Conservation (phyloP, 495 filamentous ascomycete genomes). For the Aspergillus carlsbadensis region DNA sequence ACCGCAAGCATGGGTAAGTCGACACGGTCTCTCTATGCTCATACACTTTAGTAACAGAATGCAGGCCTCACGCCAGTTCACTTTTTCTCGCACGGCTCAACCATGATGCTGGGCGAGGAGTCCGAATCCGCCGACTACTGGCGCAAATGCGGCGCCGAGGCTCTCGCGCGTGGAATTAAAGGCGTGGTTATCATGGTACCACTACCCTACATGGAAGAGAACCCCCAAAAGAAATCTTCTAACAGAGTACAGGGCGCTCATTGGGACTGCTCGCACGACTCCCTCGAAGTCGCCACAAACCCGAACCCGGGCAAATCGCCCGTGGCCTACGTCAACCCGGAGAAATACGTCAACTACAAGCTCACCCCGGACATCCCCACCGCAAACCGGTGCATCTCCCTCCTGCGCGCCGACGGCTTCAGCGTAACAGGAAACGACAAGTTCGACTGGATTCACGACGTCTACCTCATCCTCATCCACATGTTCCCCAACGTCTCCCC, state of each 20-base stretch:
- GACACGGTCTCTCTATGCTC: no score
- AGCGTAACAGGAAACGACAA: slow-evolving; percentile 43
- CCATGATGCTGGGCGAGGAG: slow-evolving; percentile 66
- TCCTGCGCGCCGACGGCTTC: slow-evolving; percentile 49
- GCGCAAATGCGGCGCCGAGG: slow-evolving; percentile 61
- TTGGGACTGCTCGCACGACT: slow-evolving; percentile 51
- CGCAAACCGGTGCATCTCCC: slow-evolving; percentile 40
- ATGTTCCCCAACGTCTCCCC: slow-evolving; percentile 60
- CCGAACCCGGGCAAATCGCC: slow-evolving; percentile 54
- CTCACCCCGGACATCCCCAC: slow-evolving; percentile 54
- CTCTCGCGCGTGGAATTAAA: slow-evolving; percentile 53
- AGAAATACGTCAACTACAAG: slow-evolving; percentile 56
- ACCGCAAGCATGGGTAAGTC: neutral
- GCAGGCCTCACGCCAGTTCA: slow-evolving; percentile 52
- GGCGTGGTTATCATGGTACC: slow-evolving; percentile 62
- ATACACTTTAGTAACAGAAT: neutral
- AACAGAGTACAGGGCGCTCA: slow-evolving; percentile 51
- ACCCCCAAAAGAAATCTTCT: no score
- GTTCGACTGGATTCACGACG: slow-evolving; percentile 68
- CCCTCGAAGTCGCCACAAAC: slow-evolving; percentile 56
- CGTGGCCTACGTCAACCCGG: slow-evolving; percentile 57
- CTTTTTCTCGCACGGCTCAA: slow-evolving; percentile 68
- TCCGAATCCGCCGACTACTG: slow-evolving; percentile 58
- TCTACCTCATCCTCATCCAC: slow-evolving; percentile 59
- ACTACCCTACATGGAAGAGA: no score